These are phyloP conservation scores for Osmanthus fragrans DNA, from an alignment of 257 asterid genomes.

Conservation along the genomic window DNA sequence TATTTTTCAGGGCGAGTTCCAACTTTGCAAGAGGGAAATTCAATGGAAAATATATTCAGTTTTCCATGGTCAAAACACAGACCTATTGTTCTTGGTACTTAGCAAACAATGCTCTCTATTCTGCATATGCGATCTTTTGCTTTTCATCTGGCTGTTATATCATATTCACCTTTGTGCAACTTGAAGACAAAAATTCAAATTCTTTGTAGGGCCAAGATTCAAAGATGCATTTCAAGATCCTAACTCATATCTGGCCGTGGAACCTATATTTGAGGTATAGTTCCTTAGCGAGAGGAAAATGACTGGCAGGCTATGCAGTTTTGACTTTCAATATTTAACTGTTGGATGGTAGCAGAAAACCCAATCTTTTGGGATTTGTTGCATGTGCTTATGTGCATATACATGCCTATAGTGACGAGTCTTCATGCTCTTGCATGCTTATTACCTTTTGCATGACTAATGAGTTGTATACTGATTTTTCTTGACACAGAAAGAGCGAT, in stretches of 20 bases:
- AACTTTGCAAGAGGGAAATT: constrained; percentile 86
- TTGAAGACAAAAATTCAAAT: constrained; percentile 16
- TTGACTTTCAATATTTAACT: neutral
- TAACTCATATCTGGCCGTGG: constrained; percentile 68
- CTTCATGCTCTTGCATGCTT: constrained; percentile 16
- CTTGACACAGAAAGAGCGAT: constrained; percentile 72
- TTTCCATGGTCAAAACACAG: constrained; percentile 84
- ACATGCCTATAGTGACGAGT: constrained; percentile 9
- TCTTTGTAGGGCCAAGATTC: constrained; percentile 81
- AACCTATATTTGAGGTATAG: constrained; percentile 90
- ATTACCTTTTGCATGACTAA: constrained; percentile 8
- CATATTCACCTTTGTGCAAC: constrained; percentile 10
- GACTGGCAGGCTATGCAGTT: constrained; percentile 5
- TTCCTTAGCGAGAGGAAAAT: constrained; percentile 18
- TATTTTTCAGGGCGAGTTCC: constrained; percentile 84
- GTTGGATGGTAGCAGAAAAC: neutral
- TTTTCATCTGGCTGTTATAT: constrained; percentile 11
- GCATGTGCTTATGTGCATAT: constrained; percentile 15
- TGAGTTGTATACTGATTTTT: constrained; percentile 13
- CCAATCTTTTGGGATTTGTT: neutral
- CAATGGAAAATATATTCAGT: constrained; percentile 65
- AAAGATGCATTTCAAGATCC: constrained; percentile 98
- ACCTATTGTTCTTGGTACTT: constrained; percentile 87
- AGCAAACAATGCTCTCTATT: constrained; percentile 9
- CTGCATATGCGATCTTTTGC: constrained; percentile 8